Conservation (phyloP, 2,329 filamentous ascomycete genomes). For the Diaporthe citrichinensis region DNA sequence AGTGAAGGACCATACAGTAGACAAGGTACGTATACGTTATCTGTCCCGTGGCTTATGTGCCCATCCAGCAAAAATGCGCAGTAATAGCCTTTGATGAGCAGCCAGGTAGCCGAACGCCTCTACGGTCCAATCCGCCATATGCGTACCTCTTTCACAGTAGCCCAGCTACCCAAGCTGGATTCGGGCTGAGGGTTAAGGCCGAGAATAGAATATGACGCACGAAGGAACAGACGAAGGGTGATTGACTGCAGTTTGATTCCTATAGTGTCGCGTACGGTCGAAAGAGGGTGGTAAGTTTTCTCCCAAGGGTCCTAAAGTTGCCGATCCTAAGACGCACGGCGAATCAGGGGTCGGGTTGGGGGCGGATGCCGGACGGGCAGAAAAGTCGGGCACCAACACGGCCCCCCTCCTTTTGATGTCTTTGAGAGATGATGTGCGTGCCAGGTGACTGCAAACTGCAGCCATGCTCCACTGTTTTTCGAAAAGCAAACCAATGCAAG, state of each 20-base stretch:
- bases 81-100: background rate
- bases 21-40: background rate
- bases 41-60: background rate
- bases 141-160: background rate
- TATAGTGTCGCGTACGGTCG: conserved; percentile 2
- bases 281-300: conserved; percentile 2
- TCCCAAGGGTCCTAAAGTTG: conserved; percentile 24
- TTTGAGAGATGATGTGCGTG: conserved; percentile 20
- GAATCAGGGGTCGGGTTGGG: conserved; percentile 20
- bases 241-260: background rate
- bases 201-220: background rate
- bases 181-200: background rate
- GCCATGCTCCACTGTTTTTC: conserved; percentile 13
- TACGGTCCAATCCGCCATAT: background rate
- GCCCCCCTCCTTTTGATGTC: background rate
- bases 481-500: conserved; percentile 20
- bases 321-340: conserved; percentile 6
- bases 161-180: background rate
- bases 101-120: no score
- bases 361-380: conserved; percentile 29
- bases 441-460: conserved; percentile 33
- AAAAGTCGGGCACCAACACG: conserved; percentile 36
- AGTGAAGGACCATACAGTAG: background rate
- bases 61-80: background rate
- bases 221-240: background rate